phyloP scores from a whole-genome alignment of 805 yeast species.

The Ogataea nonfermentans region DNA sequence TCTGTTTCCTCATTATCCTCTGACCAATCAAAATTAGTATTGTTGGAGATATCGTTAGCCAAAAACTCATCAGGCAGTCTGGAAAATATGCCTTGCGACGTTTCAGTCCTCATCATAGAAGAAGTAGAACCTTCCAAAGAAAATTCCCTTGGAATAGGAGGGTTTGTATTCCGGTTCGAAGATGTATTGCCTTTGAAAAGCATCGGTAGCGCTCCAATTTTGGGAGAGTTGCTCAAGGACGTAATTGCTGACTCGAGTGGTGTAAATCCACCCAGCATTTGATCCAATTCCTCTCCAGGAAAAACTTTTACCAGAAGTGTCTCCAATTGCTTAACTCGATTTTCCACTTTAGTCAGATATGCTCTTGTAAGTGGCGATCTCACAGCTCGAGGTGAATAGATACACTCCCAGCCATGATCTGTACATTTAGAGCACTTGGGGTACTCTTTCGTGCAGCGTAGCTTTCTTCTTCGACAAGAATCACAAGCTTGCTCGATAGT shows the following conservation, averaged over 20 bases:
- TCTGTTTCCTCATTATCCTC: conserved; percentile 45
- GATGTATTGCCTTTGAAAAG: background rate
- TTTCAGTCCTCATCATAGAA: background rate
- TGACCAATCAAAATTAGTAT: conserved; percentile 59
- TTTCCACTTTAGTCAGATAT: conserved; percentile 74
- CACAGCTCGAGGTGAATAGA: conserved; percentile 73
- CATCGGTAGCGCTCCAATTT: conserved; percentile 8
- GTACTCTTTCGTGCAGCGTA: conserved; percentile 74
- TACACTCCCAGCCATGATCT: conserved; percentile 69
- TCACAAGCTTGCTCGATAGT: conserved; percentile 68
- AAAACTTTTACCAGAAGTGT: conserved; percentile 39
- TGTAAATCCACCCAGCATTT: conserved; percentile 22
- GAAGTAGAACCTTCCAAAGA: background rate
- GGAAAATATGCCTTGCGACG: conserved; percentile 17
- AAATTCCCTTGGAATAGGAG: background rate
- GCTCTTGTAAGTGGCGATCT: conserved; percentile 82
- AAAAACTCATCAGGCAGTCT: conserved; percentile 29
- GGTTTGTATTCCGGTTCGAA: background rate
- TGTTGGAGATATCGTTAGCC: conserved; percentile 22
- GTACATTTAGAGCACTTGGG: conserved; percentile 78
- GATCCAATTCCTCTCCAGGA: conserved; percentile 47
- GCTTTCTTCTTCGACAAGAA: conserved; percentile 75
- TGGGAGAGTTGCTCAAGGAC: conserved; percentile 19
- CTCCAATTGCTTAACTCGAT: conserved; percentile 48
- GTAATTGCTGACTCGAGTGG: conserved; percentile 14